Evolutionary conservation across 768 basidiomycete genomes (phyloP).

Genomic region (Mycena maculata): DNA sequence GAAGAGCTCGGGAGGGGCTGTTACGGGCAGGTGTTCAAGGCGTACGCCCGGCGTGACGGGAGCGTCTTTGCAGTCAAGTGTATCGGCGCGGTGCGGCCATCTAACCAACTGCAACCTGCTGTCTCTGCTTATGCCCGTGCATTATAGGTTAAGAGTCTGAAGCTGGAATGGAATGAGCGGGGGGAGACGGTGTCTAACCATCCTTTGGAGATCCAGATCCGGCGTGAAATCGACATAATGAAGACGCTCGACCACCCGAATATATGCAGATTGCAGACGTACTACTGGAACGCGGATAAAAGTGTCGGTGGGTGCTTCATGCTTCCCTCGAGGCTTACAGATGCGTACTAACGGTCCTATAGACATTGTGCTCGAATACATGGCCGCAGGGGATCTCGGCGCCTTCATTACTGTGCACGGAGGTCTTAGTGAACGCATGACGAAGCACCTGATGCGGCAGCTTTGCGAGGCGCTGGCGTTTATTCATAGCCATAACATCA

Average conservation of each 20-base stretch:
- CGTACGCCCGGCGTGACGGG: slow-evolving; percentile 76
- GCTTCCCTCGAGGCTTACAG: no score
- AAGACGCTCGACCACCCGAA: slow-evolving; percentile 66
- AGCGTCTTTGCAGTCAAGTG: slow-evolving; percentile 89
- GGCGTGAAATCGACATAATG: slow-evolving; percentile 69
- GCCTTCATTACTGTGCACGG: slow-evolving; percentile 7
- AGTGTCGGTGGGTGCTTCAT: slow-evolving; percentile 39
- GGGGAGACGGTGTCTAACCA: background rate
- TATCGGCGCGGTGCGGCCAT: slow-evolving; percentile 64
- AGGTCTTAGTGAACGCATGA: slow-evolving; percentile 42
- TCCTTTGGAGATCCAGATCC: no score
- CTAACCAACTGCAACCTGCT: no score
- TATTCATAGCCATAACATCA: slow-evolving; percentile 79
- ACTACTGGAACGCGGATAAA: slow-evolving; percentile 61
- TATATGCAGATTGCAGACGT: slow-evolving; percentile 69
- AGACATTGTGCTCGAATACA: slow-evolving; percentile 28
- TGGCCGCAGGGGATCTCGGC: slow-evolving; percentile 21
- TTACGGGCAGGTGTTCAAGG: slow-evolving; percentile 90
- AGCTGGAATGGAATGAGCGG: slow-evolving; percentile 21
- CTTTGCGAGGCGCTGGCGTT: slow-evolving; percentile 86
- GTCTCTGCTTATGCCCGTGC: no score
- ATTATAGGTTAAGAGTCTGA: background rate
- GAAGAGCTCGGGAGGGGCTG: slow-evolving; percentile 86
- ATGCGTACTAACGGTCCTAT: no score
- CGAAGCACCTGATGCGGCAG: slow-evolving; percentile 81